Base-by-base conservation (phyloP, 2,329 filamentous ascomycete species). In the Diatrype stigma region DNA sequence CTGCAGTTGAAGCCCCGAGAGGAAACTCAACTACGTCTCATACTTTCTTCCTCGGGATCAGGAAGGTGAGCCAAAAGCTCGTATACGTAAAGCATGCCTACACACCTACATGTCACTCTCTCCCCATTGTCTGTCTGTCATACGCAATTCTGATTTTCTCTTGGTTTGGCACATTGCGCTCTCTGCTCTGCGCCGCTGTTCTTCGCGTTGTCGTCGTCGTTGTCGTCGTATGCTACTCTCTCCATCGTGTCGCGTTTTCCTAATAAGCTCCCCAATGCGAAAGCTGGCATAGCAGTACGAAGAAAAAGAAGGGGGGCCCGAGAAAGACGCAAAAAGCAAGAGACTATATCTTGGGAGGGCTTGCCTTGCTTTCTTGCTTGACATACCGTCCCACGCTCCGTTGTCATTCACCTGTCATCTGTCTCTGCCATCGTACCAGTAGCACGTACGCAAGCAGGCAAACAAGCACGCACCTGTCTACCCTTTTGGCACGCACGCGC, bases 401-500 rank as follows among this genome's bases (percentile, higher is more conserved):
- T 30, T 10, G 10, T 30, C 26, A 5, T 5, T 30, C 26, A 30
- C 19, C 17, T 10, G 10, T 30, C 26, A 5, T 5, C 10, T 10
- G 10, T 40, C 17, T 40, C 37, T 40, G 10, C 38, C 28, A 30
- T 34, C 30, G 21, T 42, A 42, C 30, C 26, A 30, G 26, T 30
- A 30, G 26, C 26, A 30, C 26, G 26, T 30, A 30, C 26, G 5
- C 42, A 48, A 21, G 48, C 45, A 37, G 45, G 42, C 30, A 42
- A 30, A 49, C 50, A 45, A 46, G 51, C 47, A 47, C 42, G 48
- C 37, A 48, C 45, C 51, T 48, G 37, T 49, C 47, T 34, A 46
- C 40, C 38, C 50, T 54, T 48, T 50, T 52, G 58, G 54, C 54
- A 58, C 53, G 56, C 53, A 34, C 30, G 30, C 14, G 14, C 30